Base-by-base conservation (phyloP, 306 rosid species). In the Rosa rugosa region DNA sequence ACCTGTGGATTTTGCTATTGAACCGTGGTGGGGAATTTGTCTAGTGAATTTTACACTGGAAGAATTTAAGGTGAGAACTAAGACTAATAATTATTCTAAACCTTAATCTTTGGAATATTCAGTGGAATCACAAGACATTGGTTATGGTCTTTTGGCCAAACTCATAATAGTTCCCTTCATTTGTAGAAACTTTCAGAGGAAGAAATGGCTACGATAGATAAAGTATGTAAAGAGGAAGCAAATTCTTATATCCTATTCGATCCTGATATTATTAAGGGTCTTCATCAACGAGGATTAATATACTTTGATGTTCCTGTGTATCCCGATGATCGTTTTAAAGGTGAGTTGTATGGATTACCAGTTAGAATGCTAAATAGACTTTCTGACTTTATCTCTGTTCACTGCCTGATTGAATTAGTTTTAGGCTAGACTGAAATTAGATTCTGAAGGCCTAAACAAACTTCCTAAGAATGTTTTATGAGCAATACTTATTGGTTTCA, bases 1-100 rank as follows among this genome's bases (percentile, higher is more conserved):
- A 77, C 97, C 98, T 65, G 94, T 92, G 77, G 98, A 92, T 82
- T 89, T 94, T 80, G 83, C 89, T 40, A 85, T 94, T 85, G 97
- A 92, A 79, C 91, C 97, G 38, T 94, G 98, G 98, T 94, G 98
- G 98, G 92, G 91, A 83, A 91, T 94, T 79, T 89, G 92, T 86
- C 90, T 94, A 66, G 98, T 92, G 84, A 94, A 94, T 89, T 92
- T 92, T 87, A 94, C 97, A 22, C 83, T 94, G 88, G 98, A 94
- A 79, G 98, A 94, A 88, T 94, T 94, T 85, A 94, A 94, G 98
- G 98, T 94, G 85, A 73, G 90, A 71, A 50, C 80, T 66, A 49
- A 78, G 78, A 83, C 64, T 80, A 65, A 11, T 31, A 57, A n/a
- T 12, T 13, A 17, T 14, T 13, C 13, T 59, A n/a, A 23, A 16